These are phyloP conservation scores for Polyplosphaeria fusca DNA, from an alignment of 495 filamentous ascomycete species.

Conservation along the genomic window DNA sequence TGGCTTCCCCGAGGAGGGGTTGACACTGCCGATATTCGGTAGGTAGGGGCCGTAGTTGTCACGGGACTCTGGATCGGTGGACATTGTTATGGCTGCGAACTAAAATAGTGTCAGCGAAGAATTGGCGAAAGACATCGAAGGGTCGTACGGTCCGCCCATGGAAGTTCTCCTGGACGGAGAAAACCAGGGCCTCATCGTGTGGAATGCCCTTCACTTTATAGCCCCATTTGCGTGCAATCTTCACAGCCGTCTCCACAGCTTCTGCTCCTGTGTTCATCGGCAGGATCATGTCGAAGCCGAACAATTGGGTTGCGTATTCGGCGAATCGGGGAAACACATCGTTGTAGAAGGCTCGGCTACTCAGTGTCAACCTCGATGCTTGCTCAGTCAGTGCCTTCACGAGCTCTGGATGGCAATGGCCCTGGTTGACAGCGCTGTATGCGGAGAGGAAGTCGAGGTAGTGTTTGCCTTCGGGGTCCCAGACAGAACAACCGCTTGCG, in stretches of 20 bases:
- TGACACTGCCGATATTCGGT: conserved; percentile 75
- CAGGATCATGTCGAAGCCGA: conserved; percentile 97
- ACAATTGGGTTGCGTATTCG: conserved; percentile 80
- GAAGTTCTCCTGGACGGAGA: conserved; percentile 88
- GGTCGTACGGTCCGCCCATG: conserved; percentile 83
- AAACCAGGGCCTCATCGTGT: conserved; percentile 75
- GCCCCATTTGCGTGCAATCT: conserved; percentile 97
- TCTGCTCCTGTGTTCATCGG: conserved; percentile 99
- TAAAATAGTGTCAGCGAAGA: neutral
- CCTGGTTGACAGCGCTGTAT: conserved; percentile 97
- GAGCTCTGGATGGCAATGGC: conserved; percentile 96
- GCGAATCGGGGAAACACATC: conserved; percentile 98
- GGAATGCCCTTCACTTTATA: conserved; percentile 95
- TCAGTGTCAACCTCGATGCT: conserved; percentile 84
- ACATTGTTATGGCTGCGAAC: conserved; percentile 94
- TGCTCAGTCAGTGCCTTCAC: conserved; percentile 87
- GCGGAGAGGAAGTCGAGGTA: conserved; percentile 98
- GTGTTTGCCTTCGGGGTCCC: conserved; percentile 95
- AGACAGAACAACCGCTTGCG: conserved; percentile 80
- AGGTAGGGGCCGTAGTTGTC: conserved; percentile 97
- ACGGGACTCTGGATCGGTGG: conserved; percentile 88
- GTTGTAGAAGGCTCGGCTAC: conserved; percentile 96
- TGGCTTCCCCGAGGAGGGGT: conserved; percentile 70
- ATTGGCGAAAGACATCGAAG: neutral
- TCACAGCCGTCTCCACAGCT: conserved; percentile 97